Evolutionary conservation across 2,329 filamentous ascomycete species (phyloP).

Genomic region (Alternaria brassicae): DNA sequence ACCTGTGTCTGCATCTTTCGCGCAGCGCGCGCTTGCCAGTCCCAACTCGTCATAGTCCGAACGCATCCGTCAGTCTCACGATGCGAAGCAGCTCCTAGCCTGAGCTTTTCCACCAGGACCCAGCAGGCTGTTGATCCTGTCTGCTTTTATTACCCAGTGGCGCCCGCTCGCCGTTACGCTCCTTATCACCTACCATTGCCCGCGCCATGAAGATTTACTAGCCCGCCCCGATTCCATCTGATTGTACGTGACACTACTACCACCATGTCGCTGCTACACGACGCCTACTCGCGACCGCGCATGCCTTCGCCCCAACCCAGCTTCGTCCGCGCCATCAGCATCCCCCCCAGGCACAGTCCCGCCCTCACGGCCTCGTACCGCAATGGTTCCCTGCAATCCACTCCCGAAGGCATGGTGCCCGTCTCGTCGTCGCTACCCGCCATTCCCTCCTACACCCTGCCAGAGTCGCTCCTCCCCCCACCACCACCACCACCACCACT

Average conservation of each 20-base stretch:
- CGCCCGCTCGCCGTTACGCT: constrained; percentile 33
- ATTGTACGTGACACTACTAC: constrained; percentile 18
- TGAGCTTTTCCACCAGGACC: constrained; percentile 26
- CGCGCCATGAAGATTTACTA: constrained; percentile 41
- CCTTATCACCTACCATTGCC: constrained; percentile 18
- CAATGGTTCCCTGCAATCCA: constrained; percentile 70
- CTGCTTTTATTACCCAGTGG: constrained; percentile 36
- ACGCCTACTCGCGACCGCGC: constrained; percentile 37
- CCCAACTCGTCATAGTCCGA: constrained; percentile 31
- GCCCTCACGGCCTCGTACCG: constrained; percentile 49
- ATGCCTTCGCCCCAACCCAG: constrained; percentile 46
- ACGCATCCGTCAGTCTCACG: constrained; percentile 37
- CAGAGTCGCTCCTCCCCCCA: constrained; percentile 70
- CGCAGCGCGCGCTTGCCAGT: constrained; percentile 44
- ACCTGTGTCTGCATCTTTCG: constrained; percentile 33
- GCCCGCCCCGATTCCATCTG: constrained; percentile 6
- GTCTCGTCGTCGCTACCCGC: constrained; percentile 57
- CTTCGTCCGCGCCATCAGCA: constrained; percentile 46
- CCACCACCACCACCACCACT: constrained; percentile 53
- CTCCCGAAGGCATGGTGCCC: constrained; percentile 68
- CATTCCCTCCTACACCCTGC: constrained; percentile 68
- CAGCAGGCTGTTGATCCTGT: constrained; percentile 39
- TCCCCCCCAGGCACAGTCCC: constrained; percentile 51
- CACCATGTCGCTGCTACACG: constrained; percentile 40
- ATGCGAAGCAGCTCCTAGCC: constrained; percentile 39